Evolutionary conservation across 2,329 filamentous ascomycete genomes (phyloP).

Genomic region (Nothophaeocryptopus gaeumannii): DNA sequence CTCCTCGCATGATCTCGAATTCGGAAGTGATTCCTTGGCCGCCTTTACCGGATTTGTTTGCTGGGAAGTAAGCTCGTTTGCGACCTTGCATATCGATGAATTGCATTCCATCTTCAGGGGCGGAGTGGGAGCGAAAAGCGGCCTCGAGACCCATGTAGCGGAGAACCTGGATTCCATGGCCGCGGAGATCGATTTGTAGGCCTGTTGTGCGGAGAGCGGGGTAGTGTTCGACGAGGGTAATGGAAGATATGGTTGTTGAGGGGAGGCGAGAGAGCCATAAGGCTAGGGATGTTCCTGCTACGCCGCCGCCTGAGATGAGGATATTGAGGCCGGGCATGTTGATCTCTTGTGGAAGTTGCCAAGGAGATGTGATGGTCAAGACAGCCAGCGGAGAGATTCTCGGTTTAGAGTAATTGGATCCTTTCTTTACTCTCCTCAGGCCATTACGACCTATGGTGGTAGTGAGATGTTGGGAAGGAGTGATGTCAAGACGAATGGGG

Average conservation of each 20-base stretch:
- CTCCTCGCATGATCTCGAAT: constrained; percentile 39
- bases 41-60: constrained; percentile 28
- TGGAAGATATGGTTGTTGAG: constrained; percentile 9
- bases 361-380: too few relatives aligned
- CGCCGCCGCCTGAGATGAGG: constrained; percentile 41
- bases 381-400: too few relatives aligned
- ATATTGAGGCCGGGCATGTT: constrained; percentile 23
- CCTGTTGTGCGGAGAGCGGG: constrained; percentile 40
- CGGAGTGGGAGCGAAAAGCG: constrained; percentile 36
- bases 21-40: constrained; percentile 38
- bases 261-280: constrained; percentile 29
- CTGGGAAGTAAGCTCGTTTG: constrained; percentile 19
- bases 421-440: too few relatives aligned
- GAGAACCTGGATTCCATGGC: constrained; percentile 42
- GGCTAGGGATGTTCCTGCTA: constrained; percentile 40
- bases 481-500: too few relatives aligned
- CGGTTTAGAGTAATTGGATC: too few relatives aligned
- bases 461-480: too few relatives aligned
- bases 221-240: constrained; percentile 47
- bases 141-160: constrained; percentile 40
- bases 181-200: constrained; percentile 48
- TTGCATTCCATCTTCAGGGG: constrained; percentile 42
- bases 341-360: too few relatives aligned
- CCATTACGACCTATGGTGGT: too few relatives aligned
- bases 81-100: constrained; percentile 36